Evolutionary conservation across 305 asterid species (phyloP).

Genomic region (Plantago rigida): DNA sequence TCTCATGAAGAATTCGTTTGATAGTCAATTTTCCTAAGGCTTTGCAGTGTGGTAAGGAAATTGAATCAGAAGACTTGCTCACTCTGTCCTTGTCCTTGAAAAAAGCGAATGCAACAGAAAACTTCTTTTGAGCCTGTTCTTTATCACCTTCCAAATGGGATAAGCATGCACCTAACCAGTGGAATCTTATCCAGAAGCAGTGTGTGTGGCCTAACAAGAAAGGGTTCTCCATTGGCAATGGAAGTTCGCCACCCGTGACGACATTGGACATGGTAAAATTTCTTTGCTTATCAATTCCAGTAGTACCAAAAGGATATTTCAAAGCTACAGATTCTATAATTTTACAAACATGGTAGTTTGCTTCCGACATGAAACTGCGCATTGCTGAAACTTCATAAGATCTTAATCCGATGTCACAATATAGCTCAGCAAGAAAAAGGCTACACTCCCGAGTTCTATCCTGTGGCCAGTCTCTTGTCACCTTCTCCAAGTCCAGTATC

Average conservation of each 20-base stretch:
- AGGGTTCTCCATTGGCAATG: conserved; percentile 27
- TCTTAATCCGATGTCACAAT: conserved; percentile 68
- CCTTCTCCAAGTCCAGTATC: conserved; percentile 79
- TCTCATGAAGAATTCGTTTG: conserved; percentile 66
- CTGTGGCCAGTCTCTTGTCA: conserved; percentile 71
- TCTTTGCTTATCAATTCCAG: conserved; percentile 33
- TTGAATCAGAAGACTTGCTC: conserved; percentile 37
- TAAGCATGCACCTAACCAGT: conserved; percentile 81
- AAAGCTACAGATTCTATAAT: conserved; percentile 72
- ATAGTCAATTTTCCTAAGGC: conserved; percentile 46
- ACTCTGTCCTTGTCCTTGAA: conserved; percentile 43
- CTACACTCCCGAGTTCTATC: conserved; percentile 78
- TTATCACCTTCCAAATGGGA: conserved; percentile 70
- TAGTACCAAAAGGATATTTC: conserved; percentile 44
- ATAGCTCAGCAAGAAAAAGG: conserved; percentile 86
- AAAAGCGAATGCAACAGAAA: conserved; percentile 56
- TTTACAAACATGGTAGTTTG: conserved; percentile 81
- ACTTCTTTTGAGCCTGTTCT: conserved; percentile 63
- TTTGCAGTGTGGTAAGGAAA: conserved; percentile 79
- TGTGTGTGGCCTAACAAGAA: conserved; percentile 41
- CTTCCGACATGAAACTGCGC: conserved; percentile 59
- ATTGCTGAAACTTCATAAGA: conserved; percentile 42
- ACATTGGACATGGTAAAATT: conserved; percentile 28
- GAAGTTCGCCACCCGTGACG: conserved; percentile 34
- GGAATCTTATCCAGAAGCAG: conserved; percentile 86